A percentile compares a stretch with the other conserved stretches of the same genome.
phyloP scores from a whole-genome alignment of 805 yeast species.

The Isabelozyma rhagii region DNA sequence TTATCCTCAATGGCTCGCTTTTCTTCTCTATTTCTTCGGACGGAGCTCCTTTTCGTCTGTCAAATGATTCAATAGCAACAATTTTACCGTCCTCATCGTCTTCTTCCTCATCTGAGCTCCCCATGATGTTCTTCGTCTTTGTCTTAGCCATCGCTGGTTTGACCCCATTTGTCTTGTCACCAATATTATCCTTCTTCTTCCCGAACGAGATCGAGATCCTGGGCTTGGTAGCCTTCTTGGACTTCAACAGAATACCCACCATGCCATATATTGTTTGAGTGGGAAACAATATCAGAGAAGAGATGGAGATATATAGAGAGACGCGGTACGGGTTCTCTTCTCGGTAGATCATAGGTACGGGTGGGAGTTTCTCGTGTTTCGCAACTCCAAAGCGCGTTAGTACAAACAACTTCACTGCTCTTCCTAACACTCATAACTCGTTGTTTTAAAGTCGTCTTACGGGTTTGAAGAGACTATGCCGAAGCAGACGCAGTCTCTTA shows the following conservation, averaged over 20 bases:
- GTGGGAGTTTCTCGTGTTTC: background rate
- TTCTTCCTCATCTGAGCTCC: slow-evolving; percentile 8
- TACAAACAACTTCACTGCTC: background rate
- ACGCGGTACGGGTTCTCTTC: background rate
- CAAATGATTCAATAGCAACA: slow-evolving; percentile 20
- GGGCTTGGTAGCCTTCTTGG: slow-evolving; percentile 11
- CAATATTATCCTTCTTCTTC: background rate
- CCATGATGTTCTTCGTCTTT: background rate
- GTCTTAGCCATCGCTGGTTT: background rate
- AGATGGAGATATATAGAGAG: background rate
- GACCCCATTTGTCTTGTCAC: background rate
- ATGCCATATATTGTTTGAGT: slow-evolving; percentile 3
- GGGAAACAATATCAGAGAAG: background rate
- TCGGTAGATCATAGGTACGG: background rate
- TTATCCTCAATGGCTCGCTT: slow-evolving; percentile 14
- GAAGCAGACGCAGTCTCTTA: background rate
- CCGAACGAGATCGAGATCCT: background rate
- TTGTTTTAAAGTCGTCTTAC: background rate
- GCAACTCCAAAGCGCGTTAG: background rate
- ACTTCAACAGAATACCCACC: slow-evolving; percentile 19
- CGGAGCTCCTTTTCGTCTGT: slow-evolving; percentile 3
- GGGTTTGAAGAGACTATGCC: background rate
- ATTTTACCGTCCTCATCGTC: slow-evolving; percentile 20
- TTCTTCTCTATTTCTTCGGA: background rate
- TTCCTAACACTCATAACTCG: too few relatives aligned